phyloP scores from a whole-genome alignment of 371 early-diverging fungal species.

The Syncephalastrum contaminatum region DNA sequence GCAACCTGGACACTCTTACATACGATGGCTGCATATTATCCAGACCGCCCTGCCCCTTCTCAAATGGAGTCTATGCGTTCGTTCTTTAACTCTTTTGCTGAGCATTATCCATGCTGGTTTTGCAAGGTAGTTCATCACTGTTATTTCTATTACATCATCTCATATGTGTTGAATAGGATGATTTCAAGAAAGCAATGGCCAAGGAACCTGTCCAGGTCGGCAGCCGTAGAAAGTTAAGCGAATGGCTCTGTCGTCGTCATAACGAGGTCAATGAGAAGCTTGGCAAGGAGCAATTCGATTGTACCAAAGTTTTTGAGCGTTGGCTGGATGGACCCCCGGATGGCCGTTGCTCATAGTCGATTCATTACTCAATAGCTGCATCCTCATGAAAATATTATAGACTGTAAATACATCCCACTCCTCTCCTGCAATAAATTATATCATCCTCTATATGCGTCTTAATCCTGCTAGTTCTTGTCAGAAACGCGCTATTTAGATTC shows the following conservation, averaged over 20 bases:
- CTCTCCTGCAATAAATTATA: too few relatives aligned
- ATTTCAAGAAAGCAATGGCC: conserved; percentile 72
- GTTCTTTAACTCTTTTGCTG: conserved; percentile 74
- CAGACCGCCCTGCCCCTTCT: conserved; percentile 75
- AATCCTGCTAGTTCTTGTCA: too few relatives aligned
- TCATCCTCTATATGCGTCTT: too few relatives aligned
- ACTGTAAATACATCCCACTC: too few relatives aligned
- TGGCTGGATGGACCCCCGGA: conserved; percentile 88
- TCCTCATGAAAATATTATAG: too few relatives aligned
- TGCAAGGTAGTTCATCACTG: conserved; percentile 62
- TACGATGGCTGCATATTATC: conserved; percentile 98
- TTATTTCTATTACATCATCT: neutral
- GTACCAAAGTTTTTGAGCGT: conserved; percentile 87
- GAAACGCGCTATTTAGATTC: too few relatives aligned
- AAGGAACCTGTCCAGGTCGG: conserved; percentile 84
- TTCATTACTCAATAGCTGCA: too few relatives aligned
- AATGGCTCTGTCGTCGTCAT: conserved; percentile 96
- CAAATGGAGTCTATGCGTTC: conserved; percentile 77
- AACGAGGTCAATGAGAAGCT: conserved; percentile 96
- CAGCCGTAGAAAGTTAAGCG: conserved; percentile 66
- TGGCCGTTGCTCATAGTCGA: conserved; percentile 54
- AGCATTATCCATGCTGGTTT: conserved; percentile 93
- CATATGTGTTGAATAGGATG: conserved; percentile 39
- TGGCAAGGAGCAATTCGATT: conserved; percentile 94
- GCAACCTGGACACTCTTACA: conserved; percentile 98